phyloP scores from a whole-genome alignment of 2,329 filamentous ascomycete species.

The Fusarium protoensiforme region DNA sequence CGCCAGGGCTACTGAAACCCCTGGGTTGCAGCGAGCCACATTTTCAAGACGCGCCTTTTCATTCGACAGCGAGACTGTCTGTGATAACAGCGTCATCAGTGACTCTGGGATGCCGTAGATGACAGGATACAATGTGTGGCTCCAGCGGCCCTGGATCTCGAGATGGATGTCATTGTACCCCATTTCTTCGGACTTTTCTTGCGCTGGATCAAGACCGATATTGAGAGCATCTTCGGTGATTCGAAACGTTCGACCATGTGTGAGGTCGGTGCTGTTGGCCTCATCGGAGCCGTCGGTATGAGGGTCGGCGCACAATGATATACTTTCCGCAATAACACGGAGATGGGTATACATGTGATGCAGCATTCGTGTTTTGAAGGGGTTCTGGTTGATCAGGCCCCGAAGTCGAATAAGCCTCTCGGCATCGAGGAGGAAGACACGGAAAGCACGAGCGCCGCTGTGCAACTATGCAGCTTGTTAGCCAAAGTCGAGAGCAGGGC shows the following conservation, averaged over 20 bases:
- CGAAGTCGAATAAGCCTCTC: conserved; percentile 53
- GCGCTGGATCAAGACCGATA: conserved; percentile 40
- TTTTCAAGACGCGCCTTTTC: conserved; percentile 50
- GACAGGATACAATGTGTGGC: conserved; percentile 55
- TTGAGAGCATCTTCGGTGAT: conserved; percentile 43
- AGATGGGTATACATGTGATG: conserved; percentile 61
- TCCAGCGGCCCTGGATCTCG: conserved; percentile 52
- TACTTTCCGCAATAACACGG: conserved; percentile 58
- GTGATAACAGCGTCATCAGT: conserved; percentile 53
- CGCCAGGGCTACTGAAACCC: conserved; percentile 39
- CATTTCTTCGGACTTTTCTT: conserved; percentile 48
- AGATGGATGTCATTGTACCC: conserved; percentile 58
- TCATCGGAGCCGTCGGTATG: not conserved
- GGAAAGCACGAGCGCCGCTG: conserved; percentile 28
- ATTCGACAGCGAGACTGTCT: conserved; percentile 55
- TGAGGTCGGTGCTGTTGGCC: not conserved
- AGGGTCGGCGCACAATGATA: conserved; percentile 29
- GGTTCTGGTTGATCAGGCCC: conserved; percentile 52
- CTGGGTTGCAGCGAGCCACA: conserved; percentile 32
- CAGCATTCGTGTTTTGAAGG: conserved; percentile 54
- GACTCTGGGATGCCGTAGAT: conserved; percentile 58
- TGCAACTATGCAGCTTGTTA: conserved; percentile 22
- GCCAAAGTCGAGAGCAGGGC: rapidly evolving
- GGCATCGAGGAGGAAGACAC: conserved; percentile 51
- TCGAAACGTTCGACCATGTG: conserved; percentile 41